phyloP scores from a whole-genome alignment of 129 eudicot genomes.

The Gnaphalium uliginosum region DNA sequence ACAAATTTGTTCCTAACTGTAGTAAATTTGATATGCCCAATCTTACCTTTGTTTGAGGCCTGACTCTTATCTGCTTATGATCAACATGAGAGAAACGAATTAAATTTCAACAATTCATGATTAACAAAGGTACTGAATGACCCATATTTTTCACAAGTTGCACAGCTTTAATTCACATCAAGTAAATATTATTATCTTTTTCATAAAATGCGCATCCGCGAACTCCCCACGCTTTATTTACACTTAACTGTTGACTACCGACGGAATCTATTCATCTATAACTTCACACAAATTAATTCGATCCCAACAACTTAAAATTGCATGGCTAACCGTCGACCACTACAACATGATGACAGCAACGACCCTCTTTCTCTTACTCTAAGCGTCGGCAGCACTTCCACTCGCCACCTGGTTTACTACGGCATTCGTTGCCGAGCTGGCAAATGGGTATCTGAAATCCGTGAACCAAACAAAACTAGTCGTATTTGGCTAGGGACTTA shows the following conservation, averaged over 20 bases:
- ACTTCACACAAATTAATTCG: not conserved
- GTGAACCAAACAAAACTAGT: slow-evolving; percentile 57
- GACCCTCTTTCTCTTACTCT: not conserved
- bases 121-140: no score
- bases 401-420: slow-evolving; percentile 35
- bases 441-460: slow-evolving; percentile 77
- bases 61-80: no score
- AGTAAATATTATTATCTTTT: not conserved
- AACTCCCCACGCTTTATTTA: not conserved
- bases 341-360: not conserved
- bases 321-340: not conserved
- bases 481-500: slow-evolving; percentile 81
- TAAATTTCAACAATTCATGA: no score
- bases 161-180: no score
- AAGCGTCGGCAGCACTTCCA: slow-evolving; percentile 15
- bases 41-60: no score
- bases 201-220: not conserved
- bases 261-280: not conserved
- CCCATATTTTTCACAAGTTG: no score
- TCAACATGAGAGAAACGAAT: no score
- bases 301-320: not conserved
- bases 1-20: no score
- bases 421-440: slow-evolving; percentile 62
- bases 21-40: no score
- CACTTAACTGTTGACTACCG: not conserved